Base-by-base conservation (phyloP, 2,329 filamentous ascomycete species). In the Aspergillus latus region DNA sequence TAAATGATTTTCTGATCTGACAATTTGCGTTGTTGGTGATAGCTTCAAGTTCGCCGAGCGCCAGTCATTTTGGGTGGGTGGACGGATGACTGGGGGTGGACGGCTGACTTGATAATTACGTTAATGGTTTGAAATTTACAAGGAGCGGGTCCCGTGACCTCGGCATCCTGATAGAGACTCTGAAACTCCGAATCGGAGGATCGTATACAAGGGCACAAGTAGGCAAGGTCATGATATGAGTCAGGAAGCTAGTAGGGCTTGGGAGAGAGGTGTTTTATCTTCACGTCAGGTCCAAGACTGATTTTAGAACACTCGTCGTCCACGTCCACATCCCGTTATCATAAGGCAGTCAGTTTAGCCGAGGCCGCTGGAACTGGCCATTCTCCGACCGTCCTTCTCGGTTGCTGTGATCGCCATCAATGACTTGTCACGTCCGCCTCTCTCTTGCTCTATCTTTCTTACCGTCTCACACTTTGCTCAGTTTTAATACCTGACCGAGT, bases 281-380 rank as follows among this genome's bases (percentile, higher is more conserved):
- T 4, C 4, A 37, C 5, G 1, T 37, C 34, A 28, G 7, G 3
- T 7, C 21, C 10, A 26, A 5, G n/a, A 13, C 5, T 50, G 29
- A 29, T 21, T 28, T 30, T n/a, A 5, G 26, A 36, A 10, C 29
- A 11, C 44, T 47, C 21, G 11, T 10, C 16, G 26, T 30, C 13
- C 13, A 7, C 7, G 32, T 47, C 37, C 32, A 46, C 32, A n/a
- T 52, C 29, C 43, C 51, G 47, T 49, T 59, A 57, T 57, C 49
- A 57, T 49, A 53, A 54, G 54, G 48, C 45, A 52, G 34, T 44
- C 51, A 21, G 49, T 64, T 66, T 70, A 70, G 65, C 68, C 68
- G 68, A 70, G 68, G 68, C 68, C 62, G 60, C 56, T 48, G 54
- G 46, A 54, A 49, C 49, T 49, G 39, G 52, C 47, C 52, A 53